These are phyloP conservation scores for Candida coleopterorum DNA, from an alignment of 805 yeast genomes.

Conservation along the genomic window DNA sequence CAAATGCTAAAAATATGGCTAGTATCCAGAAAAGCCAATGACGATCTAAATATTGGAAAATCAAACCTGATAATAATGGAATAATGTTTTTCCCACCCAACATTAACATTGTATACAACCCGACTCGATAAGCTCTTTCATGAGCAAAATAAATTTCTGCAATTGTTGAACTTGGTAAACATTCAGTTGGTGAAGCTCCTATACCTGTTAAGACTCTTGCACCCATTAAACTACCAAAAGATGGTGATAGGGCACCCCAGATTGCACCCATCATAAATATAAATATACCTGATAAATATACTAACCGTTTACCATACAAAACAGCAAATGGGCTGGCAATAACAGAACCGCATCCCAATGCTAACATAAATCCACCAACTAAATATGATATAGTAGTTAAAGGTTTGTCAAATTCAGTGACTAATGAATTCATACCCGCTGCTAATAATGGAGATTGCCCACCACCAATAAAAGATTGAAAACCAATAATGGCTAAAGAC, in stretches of 20 bases:
- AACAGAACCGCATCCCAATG: conserved; percentile 55
- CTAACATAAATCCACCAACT: conserved; percentile 56
- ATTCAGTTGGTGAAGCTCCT: conserved; percentile 59
- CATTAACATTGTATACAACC: conserved; percentile 51
- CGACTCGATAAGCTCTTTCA: conserved; percentile 57
- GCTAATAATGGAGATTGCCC: conserved; percentile 61
- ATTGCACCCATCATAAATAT: conserved; percentile 48
- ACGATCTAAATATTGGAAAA: conserved; percentile 45
- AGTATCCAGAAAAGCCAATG: conserved; percentile 62
- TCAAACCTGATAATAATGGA: conserved; percentile 52
- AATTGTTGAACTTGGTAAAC: conserved; percentile 54
- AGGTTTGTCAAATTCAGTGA: conserved; percentile 39
- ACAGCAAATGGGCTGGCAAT: conserved; percentile 56
- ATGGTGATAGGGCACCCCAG: conserved; percentile 49
- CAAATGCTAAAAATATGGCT: conserved; percentile 46
- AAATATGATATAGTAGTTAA: conserved; percentile 43
- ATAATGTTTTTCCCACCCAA: conserved; percentile 60
- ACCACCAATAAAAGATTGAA: conserved; percentile 56
- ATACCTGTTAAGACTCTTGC: conserved; percentile 56
- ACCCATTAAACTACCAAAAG: conserved; percentile 49
- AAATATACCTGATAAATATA: conserved; percentile 45
- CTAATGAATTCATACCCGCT: conserved; percentile 45
- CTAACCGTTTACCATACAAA: conserved; percentile 53
- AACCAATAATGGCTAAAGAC: conserved; percentile 48
- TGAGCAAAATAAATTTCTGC: conserved; percentile 60